phyloP scores from a whole-genome alignment of 106 monocot species.

The Dactylorhiza incarnata region DNA sequence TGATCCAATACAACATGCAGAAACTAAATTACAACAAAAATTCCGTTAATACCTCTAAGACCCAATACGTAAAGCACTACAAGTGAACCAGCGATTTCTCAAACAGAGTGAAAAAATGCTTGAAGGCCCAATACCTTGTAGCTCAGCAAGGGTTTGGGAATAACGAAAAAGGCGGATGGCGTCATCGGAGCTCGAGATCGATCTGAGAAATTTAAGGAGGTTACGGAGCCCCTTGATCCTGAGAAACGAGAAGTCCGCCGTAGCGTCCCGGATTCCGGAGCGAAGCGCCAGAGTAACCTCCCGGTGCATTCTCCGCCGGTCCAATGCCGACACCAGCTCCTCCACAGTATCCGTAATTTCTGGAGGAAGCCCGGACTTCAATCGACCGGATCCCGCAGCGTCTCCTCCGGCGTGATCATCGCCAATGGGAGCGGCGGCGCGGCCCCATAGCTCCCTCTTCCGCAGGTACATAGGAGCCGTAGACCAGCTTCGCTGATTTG shows the following conservation, averaged over 20 bases:
- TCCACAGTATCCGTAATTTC: slow-evolving; percentile 24
- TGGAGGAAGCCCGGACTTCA: neutral
- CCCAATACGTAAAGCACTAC: neutral
- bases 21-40: neutral
- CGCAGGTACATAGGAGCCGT: slow-evolving; percentile 2
- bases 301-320: slow-evolving; percentile 49
- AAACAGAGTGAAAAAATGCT: neutral
- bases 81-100: neutral
- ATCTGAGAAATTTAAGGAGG: slow-evolving; percentile 66
- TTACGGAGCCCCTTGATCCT: slow-evolving; percentile 53
- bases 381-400: slow-evolving; percentile 4
- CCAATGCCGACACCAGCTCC: slow-evolving; percentile 49
- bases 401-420: neutral
- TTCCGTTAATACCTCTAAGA: neutral
- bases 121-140: slow-evolving; percentile 45
- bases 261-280: slow-evolving; percentile 74
- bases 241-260: slow-evolving; percentile 87
- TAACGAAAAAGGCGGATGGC: slow-evolving; percentile 61
- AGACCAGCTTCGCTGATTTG: neutral
- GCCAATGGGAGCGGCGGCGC: neutral
- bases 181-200: slow-evolving; percentile 47
- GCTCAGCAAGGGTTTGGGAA: slow-evolving; percentile 57
- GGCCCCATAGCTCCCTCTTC: slow-evolving; percentile 9
- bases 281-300: slow-evolving; percentile 83
- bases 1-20: neutral